Evolutionary conservation across 768 basidiomycete genomes (phyloP).

Genomic region (Lentinula lateritia): DNA sequence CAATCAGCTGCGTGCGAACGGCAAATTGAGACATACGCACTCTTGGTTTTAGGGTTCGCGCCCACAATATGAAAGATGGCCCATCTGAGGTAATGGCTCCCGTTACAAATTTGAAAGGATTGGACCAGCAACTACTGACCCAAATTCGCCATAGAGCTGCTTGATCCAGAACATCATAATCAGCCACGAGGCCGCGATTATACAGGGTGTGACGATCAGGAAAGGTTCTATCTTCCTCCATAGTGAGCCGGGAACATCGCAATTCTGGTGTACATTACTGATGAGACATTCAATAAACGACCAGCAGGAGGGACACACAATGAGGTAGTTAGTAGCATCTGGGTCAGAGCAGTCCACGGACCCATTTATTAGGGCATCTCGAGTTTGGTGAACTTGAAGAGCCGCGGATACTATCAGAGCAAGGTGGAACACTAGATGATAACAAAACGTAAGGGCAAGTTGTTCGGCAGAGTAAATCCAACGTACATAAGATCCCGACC

Average conservation of each 20-base stretch:
- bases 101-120: not conserved
- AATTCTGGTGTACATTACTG: constrained; percentile 29
- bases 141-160: constrained; percentile 75
- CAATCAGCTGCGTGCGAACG: not conserved
- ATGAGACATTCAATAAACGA: not conserved
- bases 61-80: constrained; percentile 88
- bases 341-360: constrained; percentile 26
- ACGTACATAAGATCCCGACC: constrained; percentile 62
- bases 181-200: constrained; percentile 65
- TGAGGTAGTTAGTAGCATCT: constrained; percentile 16
- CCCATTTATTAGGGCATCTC: constrained; percentile 43
- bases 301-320: constrained; percentile 30
- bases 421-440: constrained; percentile 57
- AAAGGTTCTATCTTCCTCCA: constrained; percentile 58
- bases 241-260: constrained; percentile 46
- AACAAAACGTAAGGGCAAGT: not conserved
- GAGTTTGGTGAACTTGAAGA: constrained; percentile 77
- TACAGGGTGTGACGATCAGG: constrained; percentile 66
- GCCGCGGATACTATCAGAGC: constrained; percentile 71
- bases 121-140: constrained; percentile 33
- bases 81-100: constrained; percentile 50
- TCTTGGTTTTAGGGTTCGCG: constrained; percentile 80
- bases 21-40: constrained; percentile 31
- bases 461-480: too few species aligned
- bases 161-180: constrained; percentile 63